Evolutionary conservation across 805 yeast genomes (phyloP).

Genomic region (Spathaspora girioi): DNA sequence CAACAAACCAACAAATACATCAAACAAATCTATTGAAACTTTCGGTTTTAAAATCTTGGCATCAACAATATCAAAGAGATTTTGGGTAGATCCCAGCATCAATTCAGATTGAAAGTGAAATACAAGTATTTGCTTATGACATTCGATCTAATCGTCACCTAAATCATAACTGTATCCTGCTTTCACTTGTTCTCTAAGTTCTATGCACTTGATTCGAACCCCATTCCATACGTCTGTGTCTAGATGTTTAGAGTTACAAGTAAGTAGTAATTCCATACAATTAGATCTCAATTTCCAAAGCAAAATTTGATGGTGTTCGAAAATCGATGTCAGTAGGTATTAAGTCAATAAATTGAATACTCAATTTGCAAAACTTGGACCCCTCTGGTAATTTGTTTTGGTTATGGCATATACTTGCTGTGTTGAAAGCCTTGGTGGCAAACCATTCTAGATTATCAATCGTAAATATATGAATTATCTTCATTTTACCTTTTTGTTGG

Average conservation of each 20-base stretch:
- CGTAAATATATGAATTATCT: not conserved
- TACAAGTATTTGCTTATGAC: not conserved
- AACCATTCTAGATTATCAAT: not conserved
- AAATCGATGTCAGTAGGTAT: not conserved
- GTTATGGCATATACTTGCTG: not conserved
- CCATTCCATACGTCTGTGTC: not conserved
- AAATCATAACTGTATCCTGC: not conserved
- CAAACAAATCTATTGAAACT: not conserved
- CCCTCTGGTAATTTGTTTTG: not conserved
- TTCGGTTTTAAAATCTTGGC: not conserved
- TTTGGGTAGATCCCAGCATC: conserved; percentile 1
- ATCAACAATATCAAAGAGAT: not conserved
- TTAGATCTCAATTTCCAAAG: conserved; percentile 3
- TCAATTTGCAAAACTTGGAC: not conserved
- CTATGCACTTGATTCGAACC: not conserved
- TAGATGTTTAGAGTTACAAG: not conserved
- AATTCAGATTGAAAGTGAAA: conserved; percentile 6
- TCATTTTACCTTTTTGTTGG: not conserved
- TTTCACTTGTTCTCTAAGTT: not conserved
- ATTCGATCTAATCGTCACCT: not conserved
- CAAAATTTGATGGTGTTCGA: not conserved
- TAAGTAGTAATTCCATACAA: not conserved
- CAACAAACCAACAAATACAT: not conserved
- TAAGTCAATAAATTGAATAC: not conserved
- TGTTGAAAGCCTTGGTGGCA: conserved; percentile 2